Conservation (phyloP, 2,329 filamentous ascomycete genomes). For the Ophiocordyceps robertsii region DNA sequence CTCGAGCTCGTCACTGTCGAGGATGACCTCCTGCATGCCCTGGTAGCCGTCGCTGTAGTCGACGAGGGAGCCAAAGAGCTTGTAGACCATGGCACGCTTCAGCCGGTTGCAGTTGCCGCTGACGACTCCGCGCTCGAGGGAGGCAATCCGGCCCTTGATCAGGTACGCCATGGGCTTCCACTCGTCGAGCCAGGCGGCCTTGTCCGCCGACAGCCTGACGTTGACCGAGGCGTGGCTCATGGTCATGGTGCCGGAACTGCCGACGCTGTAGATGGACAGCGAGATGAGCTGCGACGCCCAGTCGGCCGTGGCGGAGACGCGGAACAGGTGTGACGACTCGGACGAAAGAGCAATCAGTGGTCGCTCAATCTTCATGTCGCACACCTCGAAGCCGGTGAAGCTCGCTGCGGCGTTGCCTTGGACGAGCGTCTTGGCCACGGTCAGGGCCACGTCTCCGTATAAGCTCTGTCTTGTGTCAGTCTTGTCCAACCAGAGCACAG, state of each 20-base stretch:
- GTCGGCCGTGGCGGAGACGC: constrained; percentile 3
- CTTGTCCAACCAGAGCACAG: neutral
- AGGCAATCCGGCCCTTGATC: constrained; percentile 45
- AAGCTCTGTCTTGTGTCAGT: neutral
- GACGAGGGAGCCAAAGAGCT: constrained; percentile 43
- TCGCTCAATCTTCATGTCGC: constrained; percentile 6
- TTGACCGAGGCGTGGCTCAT: constrained; percentile 6
- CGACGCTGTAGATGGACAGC: constrained; percentile 10
- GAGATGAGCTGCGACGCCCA: constrained; percentile 1
- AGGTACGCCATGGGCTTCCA: constrained; percentile 30
- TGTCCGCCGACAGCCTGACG: constrained; percentile 1
- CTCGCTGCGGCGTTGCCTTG: neutral
- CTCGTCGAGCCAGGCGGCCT: constrained; percentile 3
- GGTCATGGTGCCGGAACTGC: constrained; percentile 4
- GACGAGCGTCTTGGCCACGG: constrained; percentile 4
- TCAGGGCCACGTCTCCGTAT: constrained; percentile 8
- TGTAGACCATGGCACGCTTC: constrained; percentile 37
- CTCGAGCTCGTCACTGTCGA: constrained; percentile 16
- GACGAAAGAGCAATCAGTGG: neutral
- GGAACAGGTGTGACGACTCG: constrained; percentile 6
- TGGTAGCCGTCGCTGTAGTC: constrained; percentile 40
- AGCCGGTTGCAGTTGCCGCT: constrained; percentile 28
- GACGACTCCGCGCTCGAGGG: neutral
- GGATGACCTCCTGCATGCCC: constrained; percentile 45
- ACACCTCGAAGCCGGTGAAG: constrained; percentile 8